phyloP scores from a whole-genome alignment of 805 yeast species.

The Komagataella pseudopastoris region DNA sequence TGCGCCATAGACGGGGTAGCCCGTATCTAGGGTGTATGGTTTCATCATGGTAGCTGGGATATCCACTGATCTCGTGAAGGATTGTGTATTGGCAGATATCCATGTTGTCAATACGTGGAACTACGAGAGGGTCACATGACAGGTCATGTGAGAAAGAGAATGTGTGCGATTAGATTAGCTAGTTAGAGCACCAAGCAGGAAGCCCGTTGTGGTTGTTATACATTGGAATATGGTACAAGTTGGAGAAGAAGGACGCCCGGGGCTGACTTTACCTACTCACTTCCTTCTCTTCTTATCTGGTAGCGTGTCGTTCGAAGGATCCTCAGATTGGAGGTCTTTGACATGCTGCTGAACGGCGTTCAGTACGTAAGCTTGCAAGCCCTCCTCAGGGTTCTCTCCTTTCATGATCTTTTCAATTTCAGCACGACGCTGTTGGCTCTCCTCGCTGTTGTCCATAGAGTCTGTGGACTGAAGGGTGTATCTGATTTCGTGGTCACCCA shows the following conservation, averaged over 20 bases:
- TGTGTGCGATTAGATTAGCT: background rate
- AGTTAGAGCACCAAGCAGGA: background rate
- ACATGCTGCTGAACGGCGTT: slow-evolving; percentile 43
- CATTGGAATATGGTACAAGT: background rate
- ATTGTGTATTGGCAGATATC: background rate
- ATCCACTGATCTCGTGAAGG: background rate
- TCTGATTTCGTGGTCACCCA: slow-evolving; percentile 39
- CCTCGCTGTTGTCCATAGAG: slow-evolving; percentile 25
- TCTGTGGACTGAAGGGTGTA: slow-evolving; percentile 37
- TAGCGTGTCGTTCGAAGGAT: background rate
- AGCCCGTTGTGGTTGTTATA: background rate
- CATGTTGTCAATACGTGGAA: background rate
- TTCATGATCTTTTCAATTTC: slow-evolving; percentile 53
- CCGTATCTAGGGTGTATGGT: slow-evolving; percentile 13
- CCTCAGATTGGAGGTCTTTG: slow-evolving; percentile 2
- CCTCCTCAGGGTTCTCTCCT: slow-evolving; percentile 74
- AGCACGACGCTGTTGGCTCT: slow-evolving; percentile 41
- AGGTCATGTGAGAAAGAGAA: background rate
- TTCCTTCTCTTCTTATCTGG: background rate
- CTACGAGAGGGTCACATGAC: background rate
- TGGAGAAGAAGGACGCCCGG: background rate
- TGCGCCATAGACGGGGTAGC: slow-evolving; percentile 76
- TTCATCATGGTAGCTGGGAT: background rate
- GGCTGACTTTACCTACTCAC: background rate
- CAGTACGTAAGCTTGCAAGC: slow-evolving; percentile 51